Evolutionary conservation across 257 asterid genomes (phyloP).

Genomic region (Solanum boliviense): DNA sequence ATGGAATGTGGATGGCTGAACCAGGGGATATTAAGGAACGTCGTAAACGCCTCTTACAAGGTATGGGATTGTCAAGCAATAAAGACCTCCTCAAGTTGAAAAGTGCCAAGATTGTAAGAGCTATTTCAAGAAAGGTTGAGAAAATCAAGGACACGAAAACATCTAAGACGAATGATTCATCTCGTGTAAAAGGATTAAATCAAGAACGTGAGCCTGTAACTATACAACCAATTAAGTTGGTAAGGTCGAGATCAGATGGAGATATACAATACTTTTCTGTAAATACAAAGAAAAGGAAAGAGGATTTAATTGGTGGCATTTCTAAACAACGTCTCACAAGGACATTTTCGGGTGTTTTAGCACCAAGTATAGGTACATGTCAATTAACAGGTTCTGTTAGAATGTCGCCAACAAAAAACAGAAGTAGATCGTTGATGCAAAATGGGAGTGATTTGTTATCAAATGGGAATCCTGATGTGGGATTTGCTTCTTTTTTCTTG

Average conservation of each 20-base stretch:
- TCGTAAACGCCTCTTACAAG: slow-evolving; percentile 70
- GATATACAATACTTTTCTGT: slow-evolving; percentile 49
- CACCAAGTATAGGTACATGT: slow-evolving; percentile 22
- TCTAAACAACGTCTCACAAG: slow-evolving; percentile 71
- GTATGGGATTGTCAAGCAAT: slow-evolving; percentile 83
- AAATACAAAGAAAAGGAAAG: slow-evolving; percentile 53
- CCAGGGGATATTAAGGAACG: slow-evolving; percentile 85
- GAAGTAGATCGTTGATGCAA: slow-evolving; percentile 9
- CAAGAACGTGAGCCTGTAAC: slow-evolving; percentile 5
- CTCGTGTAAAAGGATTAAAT: slow-evolving; percentile 15
- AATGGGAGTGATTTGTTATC: slow-evolving; percentile 10
- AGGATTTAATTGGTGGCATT: slow-evolving; percentile 52
- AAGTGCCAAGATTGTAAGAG: slow-evolving; percentile 30
- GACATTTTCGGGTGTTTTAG: slow-evolving; percentile 39
- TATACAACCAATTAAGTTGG: slow-evolving; percentile 21
- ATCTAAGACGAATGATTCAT: slow-evolving; percentile 4
- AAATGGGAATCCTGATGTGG: slow-evolving; percentile 9
- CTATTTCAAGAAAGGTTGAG: slow-evolving; percentile 21
- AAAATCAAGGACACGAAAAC: background rate
- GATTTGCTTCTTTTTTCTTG: slow-evolving; percentile 49
- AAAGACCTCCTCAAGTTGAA: slow-evolving; percentile 46
- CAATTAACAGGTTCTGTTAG: slow-evolving; percentile 20
- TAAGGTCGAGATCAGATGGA: slow-evolving; percentile 85
- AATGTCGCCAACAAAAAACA: slow-evolving; percentile 14
- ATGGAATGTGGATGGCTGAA: slow-evolving; percentile 84